Conservation (phyloP, 768 basidiomycete species). For the Lentinus tigrinus region DNA sequence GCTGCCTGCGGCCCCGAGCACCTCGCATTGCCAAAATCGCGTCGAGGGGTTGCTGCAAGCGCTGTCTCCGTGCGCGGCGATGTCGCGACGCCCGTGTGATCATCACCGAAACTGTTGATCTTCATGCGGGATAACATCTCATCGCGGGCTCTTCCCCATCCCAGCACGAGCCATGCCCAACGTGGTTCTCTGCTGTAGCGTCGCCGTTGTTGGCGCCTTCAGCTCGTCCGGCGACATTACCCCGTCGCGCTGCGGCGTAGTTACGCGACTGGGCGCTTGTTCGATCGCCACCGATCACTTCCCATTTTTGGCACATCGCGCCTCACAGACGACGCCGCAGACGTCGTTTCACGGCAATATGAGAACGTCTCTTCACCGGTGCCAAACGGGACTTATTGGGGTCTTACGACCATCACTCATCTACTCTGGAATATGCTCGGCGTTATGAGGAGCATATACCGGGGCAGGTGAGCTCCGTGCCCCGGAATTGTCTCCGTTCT, state of each 20-base stretch:
- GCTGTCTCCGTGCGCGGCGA: background rate
- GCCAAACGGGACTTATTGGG: background rate
- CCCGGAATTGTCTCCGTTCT: too few relatives aligned
- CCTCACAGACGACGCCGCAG: background rate
- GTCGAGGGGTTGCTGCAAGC: background rate
- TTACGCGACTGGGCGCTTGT: background rate
- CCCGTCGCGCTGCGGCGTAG: background rate
- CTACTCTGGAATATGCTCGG: too few relatives aligned
- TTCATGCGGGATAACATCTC: background rate
- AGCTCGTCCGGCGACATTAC: background rate
- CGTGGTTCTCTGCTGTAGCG: background rate
- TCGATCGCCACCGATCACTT: background rate
- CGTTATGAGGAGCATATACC: too few relatives aligned
- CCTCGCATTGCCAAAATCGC: background rate
- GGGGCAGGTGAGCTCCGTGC: too few relatives aligned
- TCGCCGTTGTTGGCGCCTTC: background rate
- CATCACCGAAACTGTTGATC: background rate
- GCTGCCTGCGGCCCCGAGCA: too few relatives aligned
- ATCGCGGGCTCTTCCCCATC: background rate
- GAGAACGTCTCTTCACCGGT: too few relatives aligned
- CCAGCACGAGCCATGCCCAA: background rate
- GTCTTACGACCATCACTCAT: too few relatives aligned
- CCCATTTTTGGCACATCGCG: background rate
- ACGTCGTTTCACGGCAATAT: too few relatives aligned
- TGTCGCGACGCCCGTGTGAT: background rate